phyloP scores from a whole-genome alignment of 371 early-diverging fungal genomes.

The Mortierella sp. region DNA sequence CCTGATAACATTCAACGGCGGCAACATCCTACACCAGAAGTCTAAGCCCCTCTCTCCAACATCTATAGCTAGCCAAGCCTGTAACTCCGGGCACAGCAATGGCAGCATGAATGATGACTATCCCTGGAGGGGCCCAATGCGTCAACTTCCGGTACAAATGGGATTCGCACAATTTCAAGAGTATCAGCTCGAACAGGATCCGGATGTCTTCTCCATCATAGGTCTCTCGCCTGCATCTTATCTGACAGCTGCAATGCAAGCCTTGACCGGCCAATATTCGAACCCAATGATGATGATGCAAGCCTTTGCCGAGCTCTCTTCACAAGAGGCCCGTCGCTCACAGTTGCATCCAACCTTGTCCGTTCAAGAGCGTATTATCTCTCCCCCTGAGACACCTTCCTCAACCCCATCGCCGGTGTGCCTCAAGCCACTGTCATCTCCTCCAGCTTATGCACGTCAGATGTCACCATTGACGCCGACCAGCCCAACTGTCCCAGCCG shows the following conservation, averaged over 20 bases:
- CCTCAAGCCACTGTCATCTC: conserved; percentile 40
- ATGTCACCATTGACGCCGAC: conserved; percentile 44
- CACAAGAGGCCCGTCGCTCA: conserved; percentile 5
- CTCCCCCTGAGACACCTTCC: conserved; percentile 47
- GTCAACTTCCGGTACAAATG: conserved; percentile 16
- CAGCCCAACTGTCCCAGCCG: conserved; percentile 66
- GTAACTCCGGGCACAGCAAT: not conserved
- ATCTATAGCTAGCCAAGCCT: too few relatives aligned
- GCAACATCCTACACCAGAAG: not conserved
- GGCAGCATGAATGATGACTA: not conserved
- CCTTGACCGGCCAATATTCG: conserved; percentile 17
- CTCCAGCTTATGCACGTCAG: conserved; percentile 19
- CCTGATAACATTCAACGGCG: conserved; percentile 5
- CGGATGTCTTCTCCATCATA: conserved; percentile 26
- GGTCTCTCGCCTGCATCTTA: conserved; percentile 29
- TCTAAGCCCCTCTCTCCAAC: conserved; percentile 13
- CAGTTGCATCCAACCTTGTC: conserved; percentile 2
- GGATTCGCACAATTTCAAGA: conserved; percentile 39
- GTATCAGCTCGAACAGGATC: conserved; percentile 44
- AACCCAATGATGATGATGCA: conserved; percentile 58
- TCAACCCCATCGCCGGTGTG: conserved; percentile 48
- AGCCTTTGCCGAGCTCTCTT: conserved; percentile 45
- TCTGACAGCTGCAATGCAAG: conserved; percentile 37
- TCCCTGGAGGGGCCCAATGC: conserved; percentile 9
- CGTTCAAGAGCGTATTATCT: conserved; percentile 20